phyloP scores from a whole-genome alignment of 2,329 filamentous ascomycete genomes.

The Botrytis tulipae region DNA sequence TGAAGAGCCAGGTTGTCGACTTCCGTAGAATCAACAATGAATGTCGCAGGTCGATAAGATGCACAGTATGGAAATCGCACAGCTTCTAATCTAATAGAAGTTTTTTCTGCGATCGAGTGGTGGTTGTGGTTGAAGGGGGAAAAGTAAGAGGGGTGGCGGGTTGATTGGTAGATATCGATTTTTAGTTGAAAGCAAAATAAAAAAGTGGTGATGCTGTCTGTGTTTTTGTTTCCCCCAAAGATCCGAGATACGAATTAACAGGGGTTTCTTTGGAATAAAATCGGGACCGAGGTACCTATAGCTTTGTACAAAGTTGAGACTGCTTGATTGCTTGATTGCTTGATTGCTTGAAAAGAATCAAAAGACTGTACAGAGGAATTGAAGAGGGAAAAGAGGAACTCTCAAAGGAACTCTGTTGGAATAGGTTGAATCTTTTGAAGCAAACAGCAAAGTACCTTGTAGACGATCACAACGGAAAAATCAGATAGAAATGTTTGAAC shows the following conservation, averaged over 20 bases:
- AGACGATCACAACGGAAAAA: not conserved
- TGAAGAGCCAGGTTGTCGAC: conserved; percentile 61
- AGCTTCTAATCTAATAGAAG: conserved; percentile 8
- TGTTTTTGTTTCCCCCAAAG: not conserved
- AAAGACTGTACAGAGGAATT: not conserved
- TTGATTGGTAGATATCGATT: conserved; percentile 13
- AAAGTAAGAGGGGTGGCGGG: not conserved
- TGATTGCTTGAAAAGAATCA: not conserved
- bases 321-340: not conserved
- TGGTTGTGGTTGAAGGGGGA: not conserved
- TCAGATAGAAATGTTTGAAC: not conserved
- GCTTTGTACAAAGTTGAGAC: not conserved
- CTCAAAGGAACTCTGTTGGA: not conserved
- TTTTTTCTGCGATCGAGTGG: not conserved
- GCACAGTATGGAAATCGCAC: not conserved
- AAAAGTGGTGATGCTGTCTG: conserved; percentile 10
- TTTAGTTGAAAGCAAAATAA: conserved; percentile 9
- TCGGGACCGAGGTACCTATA: not conserved
- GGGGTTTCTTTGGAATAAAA: not conserved
- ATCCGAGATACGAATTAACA: not conserved
- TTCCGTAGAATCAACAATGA: conserved; percentile 24
- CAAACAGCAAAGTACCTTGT: not conserved
- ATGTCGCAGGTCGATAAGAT: conserved; percentile 3
- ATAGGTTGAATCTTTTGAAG: not conserved
- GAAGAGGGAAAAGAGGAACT: no score